phyloP scores from a whole-genome alignment of 768 basidiomycete species.

The Neoboletus magnificus region DNA sequence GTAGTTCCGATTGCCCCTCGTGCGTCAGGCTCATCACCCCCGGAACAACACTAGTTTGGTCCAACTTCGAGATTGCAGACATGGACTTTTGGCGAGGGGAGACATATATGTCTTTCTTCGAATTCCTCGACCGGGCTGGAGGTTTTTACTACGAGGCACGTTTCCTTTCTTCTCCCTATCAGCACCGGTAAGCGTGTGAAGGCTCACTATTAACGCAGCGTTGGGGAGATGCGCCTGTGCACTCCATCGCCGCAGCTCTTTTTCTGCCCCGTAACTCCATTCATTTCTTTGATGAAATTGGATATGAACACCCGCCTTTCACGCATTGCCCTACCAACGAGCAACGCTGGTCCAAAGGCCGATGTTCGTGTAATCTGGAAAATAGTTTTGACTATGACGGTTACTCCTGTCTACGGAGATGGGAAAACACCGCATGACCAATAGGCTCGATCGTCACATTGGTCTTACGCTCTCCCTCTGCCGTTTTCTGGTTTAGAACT shows the following conservation, averaged over 20 bases:
- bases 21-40: background rate
- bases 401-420: constrained; percentile 26
- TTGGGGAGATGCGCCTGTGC: constrained; percentile 93
- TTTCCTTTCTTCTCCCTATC: background rate
- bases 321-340: constrained; percentile 23
- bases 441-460: background rate
- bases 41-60: constrained; percentile 61
- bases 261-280: constrained; percentile 87
- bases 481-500: background rate
- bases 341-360: constrained; percentile 20
- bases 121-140: constrained; percentile 72
- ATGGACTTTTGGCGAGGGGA: constrained; percentile 84
- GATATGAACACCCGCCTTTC: constrained; percentile 28
- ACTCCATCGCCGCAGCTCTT: constrained; percentile 88
- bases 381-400: constrained; percentile 28
- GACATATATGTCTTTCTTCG: constrained; percentile 81
- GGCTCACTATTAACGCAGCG: constrained; percentile 42
- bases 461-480: background rate
- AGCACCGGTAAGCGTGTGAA: background rate
- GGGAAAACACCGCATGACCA: constrained; percentile 12
- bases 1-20: constrained; percentile 12
- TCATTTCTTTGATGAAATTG: constrained; percentile 95
- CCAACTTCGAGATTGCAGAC: constrained; percentile 89
- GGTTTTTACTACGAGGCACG: constrained; percentile 86
- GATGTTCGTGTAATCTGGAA: constrained; percentile 24